phyloP scores from a whole-genome alignment of 495 filamentous ascomycete genomes.

The Xylona heveae region DNA sequence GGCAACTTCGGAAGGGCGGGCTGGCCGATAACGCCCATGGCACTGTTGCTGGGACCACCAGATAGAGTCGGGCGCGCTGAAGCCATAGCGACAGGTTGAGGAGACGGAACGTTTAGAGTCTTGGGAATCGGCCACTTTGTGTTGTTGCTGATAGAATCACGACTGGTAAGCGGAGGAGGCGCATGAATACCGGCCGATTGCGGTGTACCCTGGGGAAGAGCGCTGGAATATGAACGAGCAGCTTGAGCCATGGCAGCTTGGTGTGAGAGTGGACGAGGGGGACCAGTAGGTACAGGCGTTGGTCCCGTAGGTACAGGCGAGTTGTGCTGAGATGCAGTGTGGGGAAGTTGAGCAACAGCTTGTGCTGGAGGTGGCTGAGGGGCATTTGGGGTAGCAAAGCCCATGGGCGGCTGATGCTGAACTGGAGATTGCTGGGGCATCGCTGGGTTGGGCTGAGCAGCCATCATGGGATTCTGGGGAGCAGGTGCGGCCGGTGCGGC shows the following conservation, averaged over 20 bases:
- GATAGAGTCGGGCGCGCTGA: conserved; percentile 55
- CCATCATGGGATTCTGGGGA: too few species aligned
- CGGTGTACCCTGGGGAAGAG: conserved; percentile 11
- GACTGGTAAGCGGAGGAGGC: conserved; percentile 19
- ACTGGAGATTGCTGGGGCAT: conserved; percentile 3
- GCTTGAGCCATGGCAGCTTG: conserved; percentile 38
- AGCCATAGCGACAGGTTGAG: conserved; percentile 48
- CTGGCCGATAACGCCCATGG: conserved; percentile 62
- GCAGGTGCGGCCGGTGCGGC: not conserved
- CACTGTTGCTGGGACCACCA: conserved; percentile 48
- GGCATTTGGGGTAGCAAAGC: not conserved
- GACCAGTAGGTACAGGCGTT: conserved; percentile 19
- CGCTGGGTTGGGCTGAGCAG: too few species aligned
- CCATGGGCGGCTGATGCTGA: not conserved
- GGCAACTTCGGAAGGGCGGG: conserved; percentile 68
- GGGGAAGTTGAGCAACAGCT: conserved; percentile 23
- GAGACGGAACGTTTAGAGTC: conserved; percentile 43
- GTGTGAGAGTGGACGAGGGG: conserved; percentile 37
- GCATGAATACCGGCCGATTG: conserved; percentile 12
- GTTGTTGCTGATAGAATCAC: conserved; percentile 5
- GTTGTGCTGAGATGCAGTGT: conserved; percentile 19
- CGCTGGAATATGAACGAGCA: conserved; percentile 31
- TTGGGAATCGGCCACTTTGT: conserved; percentile 56
- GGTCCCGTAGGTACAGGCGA: conserved; percentile 15
- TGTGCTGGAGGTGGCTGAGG: conserved; percentile 19